Evolutionary conservation across 805 yeast genomes (phyloP).

Genomic region (Kockiozyma suomiensis): DNA sequence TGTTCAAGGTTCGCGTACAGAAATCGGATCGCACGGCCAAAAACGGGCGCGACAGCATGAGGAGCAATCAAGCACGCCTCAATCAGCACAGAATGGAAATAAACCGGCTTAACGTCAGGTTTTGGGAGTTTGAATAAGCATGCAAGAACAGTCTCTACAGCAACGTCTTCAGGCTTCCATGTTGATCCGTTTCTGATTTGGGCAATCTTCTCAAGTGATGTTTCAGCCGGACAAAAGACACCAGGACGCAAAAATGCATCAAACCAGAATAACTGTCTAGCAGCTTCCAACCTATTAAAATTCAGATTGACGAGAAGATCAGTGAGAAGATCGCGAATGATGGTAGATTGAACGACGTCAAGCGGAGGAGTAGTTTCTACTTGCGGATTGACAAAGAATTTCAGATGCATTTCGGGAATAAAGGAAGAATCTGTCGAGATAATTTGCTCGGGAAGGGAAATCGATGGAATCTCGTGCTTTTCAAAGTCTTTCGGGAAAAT

Average conservation of each 20-base stretch:
- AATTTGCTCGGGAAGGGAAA: conserved; percentile 40
- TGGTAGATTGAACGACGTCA: conserved; percentile 55
- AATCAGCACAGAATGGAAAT: conserved; percentile 80
- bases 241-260: conserved; percentile 70
- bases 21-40: conserved; percentile 88
- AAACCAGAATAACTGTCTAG: conserved; percentile 76
- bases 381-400: conserved; percentile 54
- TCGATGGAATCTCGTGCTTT: conserved; percentile 6
- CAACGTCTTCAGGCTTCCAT: conserved; percentile 89
- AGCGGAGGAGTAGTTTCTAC: conserved; percentile 69
- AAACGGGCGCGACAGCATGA: conserved; percentile 85
- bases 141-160: conserved; percentile 77
- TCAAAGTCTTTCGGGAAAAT: conserved; percentile 31
- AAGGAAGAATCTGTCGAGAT: background rate
- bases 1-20: conserved; percentile 67
- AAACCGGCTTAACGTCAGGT: conserved; percentile 67
- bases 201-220: conserved; percentile 70
- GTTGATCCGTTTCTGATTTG: conserved; percentile 56
- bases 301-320: conserved; percentile 81
- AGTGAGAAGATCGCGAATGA: conserved; percentile 72
- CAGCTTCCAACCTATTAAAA: conserved; percentile 84
- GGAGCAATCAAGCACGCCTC: conserved; percentile 85
- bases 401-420: conserved; percentile 57
- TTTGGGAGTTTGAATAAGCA: conserved; percentile 75
- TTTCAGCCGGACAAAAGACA: conserved; percentile 71